Evolutionary conservation across 2,329 filamentous ascomycete genomes (phyloP), one percentile per base, ranked within the genome.

Genomic region (Lecanicillium sp.): DNA sequence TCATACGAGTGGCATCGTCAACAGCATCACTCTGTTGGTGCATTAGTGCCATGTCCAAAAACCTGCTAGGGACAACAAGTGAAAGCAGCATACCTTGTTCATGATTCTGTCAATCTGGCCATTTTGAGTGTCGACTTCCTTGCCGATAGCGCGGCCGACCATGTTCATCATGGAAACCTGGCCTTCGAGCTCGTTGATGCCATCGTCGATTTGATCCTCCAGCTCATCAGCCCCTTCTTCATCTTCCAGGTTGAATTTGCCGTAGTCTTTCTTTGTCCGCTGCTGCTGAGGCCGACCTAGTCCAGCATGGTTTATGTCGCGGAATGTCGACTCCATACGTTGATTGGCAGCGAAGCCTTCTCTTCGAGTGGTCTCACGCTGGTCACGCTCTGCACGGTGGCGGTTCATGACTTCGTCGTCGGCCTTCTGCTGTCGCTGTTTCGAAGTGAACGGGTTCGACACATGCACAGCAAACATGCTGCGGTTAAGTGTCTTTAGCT

Each of bases 381-480:
- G 70, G 8, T 78, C 78, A 17, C 78, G 69, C 45, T 88, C 80
- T 42, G 69, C 55, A 25, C 80, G 73, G 51, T 85, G 76, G 41
- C 80, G 80, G 33, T 82, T 77, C 52, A 94, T 67, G 32, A 85
- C 73, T 39, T 76, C 70, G 36, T 81, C 69, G 47, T 92, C 85
- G 29, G 77, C 73, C 41, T 75, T 77, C 39, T 71, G 68, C 19
- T 72, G 73, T 32, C 81, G 74, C 48, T 72, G 74, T 45, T 75
- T 78, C 12, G 77, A 78, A 0, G 85, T 92, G 56, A 95, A 86
- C 0, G 83, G 83, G 51, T 87, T 87, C 38, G 70, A 69, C 18
- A 89, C 80, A 52, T 88, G 83, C 16, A 89, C 75, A 5, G 85
- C 84, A 54, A 95, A 95, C 87, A 95, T 94, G 65, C 82, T 88